Conservation (phyloP, 2,329 filamentous ascomycete genomes). For the Aspergillus pseudotamarii region DNA sequence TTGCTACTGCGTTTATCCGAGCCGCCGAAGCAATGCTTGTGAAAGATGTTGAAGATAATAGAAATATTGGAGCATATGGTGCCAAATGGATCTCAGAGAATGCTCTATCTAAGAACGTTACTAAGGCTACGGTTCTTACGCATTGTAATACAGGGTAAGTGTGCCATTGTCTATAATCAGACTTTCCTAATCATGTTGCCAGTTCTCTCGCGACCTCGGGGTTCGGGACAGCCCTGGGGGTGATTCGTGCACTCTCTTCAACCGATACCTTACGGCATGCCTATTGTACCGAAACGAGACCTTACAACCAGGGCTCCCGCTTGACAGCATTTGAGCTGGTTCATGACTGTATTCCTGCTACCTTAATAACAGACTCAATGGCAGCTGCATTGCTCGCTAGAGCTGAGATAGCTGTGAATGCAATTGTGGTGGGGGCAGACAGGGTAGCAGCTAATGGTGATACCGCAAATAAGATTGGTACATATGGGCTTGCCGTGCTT, state of each 20-base stretch:
- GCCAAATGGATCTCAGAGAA: slow-evolving; percentile 78
- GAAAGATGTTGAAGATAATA: slow-evolving; percentile 85
- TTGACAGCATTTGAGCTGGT: slow-evolving; percentile 96
- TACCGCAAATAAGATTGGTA: slow-evolving; percentile 98
- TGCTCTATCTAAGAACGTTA: slow-evolving; percentile 51
- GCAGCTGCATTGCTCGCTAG: slow-evolving; percentile 76
- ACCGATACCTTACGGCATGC: slow-evolving; percentile 72
- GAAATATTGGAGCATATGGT: slow-evolving; percentile 79
- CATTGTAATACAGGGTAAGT: slow-evolving; percentile 93
- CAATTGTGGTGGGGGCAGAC: slow-evolving; percentile 92
- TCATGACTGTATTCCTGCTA: slow-evolving; percentile 87
- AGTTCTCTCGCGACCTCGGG: slow-evolving; percentile 92
- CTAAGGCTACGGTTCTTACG: slow-evolving; percentile 78
- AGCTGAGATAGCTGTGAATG: slow-evolving; percentile 68
- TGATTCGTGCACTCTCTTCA: slow-evolving; percentile 79
- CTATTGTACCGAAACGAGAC: slow-evolving; percentile 94
- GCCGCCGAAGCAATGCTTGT: slow-evolving; percentile 85
- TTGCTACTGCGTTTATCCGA: slow-evolving; percentile 72
- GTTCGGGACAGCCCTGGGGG: slow-evolving; percentile 94
- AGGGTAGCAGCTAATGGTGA: slow-evolving; percentile 95
- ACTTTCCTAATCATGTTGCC: slow-evolving; percentile 4
- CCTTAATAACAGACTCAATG: slow-evolving; percentile 95
- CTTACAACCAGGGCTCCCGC: slow-evolving; percentile 96
- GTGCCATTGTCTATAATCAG: slow-evolving; percentile 7
- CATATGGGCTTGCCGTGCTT: slow-evolving; percentile 88